Conservation (phyloP, 1,284 basidiomycete genomes). For the Hortiboletus rubellus region DNA sequence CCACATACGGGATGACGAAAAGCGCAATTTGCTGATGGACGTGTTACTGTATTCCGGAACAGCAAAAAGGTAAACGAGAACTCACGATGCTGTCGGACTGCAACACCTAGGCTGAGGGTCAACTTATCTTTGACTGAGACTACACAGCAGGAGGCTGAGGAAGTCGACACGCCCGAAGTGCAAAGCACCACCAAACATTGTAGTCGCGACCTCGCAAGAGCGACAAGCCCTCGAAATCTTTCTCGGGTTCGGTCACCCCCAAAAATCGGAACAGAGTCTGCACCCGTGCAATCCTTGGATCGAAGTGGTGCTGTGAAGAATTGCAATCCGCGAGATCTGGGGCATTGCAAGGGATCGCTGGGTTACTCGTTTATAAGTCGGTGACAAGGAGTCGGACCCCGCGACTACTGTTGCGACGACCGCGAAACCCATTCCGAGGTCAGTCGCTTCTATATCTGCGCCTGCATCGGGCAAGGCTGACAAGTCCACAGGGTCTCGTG, state of each 20-base stretch:
- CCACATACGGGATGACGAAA: constrained; percentile 75
- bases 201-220: no score
- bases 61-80: constrained; percentile 16
- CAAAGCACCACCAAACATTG: no score
- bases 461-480: constrained; percentile 39
- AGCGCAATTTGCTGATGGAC: constrained; percentile 75
- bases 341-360: constrained; percentile 79
- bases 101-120: constrained; percentile 74
- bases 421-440: constrained; percentile 31
- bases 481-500: constrained; percentile 42
- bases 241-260: constrained; percentile 71
- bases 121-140: constrained; percentile 79
- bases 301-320: constrained; percentile 61
- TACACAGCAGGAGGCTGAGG: constrained; percentile 16
- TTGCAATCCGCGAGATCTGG: constrained; percentile 69
- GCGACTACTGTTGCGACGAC: constrained; percentile 35
- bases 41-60: constrained; percentile 1
- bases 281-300: constrained; percentile 63
- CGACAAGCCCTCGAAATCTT: constrained; percentile 61
- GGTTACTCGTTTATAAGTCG: constrained; percentile 73
- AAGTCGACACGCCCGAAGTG: no score
- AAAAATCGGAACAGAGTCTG: constrained; percentile 71
- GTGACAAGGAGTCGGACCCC: constrained; percentile 73
- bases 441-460: constrained; percentile 41
- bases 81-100: constrained; percentile 83